Base-by-base conservation (phyloP, 441 rosid species). In the Biscutella laevigata region DNA sequence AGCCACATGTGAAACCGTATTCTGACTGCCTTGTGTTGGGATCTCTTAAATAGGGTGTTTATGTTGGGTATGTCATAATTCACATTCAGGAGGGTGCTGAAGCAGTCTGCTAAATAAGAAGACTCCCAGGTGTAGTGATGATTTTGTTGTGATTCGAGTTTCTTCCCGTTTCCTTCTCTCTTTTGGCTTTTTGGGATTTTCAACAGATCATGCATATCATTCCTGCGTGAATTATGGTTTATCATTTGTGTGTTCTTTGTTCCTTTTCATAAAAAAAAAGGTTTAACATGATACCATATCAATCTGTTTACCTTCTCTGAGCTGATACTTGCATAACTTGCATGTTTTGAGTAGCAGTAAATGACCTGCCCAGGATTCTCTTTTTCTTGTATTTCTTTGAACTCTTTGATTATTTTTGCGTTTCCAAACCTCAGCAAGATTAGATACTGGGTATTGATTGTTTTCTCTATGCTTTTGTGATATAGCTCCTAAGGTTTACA, bases 21-120 rank as follows among this genome's bases (percentile, higher is more conserved):
- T 79, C 85, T 83, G 80, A 81, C 78, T 69, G 68, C 63, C 58
- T 67, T 71, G 79, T 74, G 77, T 71, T 83, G 88, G 77, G 79
- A 81, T 81, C 82, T 86, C 77, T 86, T 78, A 77, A 83, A 79
- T 86, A 81, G 87, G 92, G 73, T 74, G 69, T 74, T 77, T 81
- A 75, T 83, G 62, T 83, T 78, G 86, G 84, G 80, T 82, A 56
- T 85, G 65, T 86, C 79, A 33, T 81, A 72, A 61, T 69, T 81
- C 88, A 71, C 80, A 44, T 79, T 73, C 83, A 68, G 82, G 83
- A 71, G 68, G 86, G 71, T 77, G 86, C 76, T 67, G 95, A 71
- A 69, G 95, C 83, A 76, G 77, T 75, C 82, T 76, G 76, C 86
- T 86, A 81, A 78, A 64, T 80, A 79, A 79, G 86, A 86, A 77